phyloP scores from a whole-genome alignment of 2,329 filamentous ascomycete genomes.

The Talaromyces sp. region DNA sequence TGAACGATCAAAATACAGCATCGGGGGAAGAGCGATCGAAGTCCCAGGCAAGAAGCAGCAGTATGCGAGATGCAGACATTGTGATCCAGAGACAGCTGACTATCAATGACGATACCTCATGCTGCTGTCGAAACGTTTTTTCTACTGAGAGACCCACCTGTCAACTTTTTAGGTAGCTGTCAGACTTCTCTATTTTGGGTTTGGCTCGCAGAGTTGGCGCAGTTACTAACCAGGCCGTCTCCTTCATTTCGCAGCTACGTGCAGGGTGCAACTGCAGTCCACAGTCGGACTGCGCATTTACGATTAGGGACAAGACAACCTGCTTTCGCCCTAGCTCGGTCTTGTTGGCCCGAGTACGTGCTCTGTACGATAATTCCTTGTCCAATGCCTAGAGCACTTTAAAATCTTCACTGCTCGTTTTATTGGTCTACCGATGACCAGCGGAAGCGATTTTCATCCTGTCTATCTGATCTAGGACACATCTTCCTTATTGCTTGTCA shows the following conservation, averaged over 20 bases:
- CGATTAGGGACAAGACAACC: slow-evolving; percentile 9
- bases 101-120: background rate
- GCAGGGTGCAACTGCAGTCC: slow-evolving; percentile 12
- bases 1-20: background rate
- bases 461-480: background rate
- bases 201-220: slow-evolving; percentile 8
- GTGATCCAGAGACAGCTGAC: background rate
- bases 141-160: slow-evolving; percentile 12
- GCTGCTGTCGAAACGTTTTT: background rate
- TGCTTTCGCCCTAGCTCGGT: background rate
- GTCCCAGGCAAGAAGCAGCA: background rate
- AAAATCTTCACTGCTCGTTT: background rate
- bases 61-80: background rate
- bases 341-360: background rate
- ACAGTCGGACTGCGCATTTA: background rate
- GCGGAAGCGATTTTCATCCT: slow-evolving; percentile 5
- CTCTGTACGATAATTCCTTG: background rate
- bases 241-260: slow-evolving; percentile 8
- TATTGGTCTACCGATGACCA: background rate
- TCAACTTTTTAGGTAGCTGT: slow-evolving; percentile 11
- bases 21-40: background rate
- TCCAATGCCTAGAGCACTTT: background rate
- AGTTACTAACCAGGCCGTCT: background rate
- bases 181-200: slow-evolving; percentile 11
- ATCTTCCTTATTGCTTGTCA: background rate